Conservation (phyloP, 2,329 filamentous ascomycete species). For the Aspergillus sergii region DNA sequence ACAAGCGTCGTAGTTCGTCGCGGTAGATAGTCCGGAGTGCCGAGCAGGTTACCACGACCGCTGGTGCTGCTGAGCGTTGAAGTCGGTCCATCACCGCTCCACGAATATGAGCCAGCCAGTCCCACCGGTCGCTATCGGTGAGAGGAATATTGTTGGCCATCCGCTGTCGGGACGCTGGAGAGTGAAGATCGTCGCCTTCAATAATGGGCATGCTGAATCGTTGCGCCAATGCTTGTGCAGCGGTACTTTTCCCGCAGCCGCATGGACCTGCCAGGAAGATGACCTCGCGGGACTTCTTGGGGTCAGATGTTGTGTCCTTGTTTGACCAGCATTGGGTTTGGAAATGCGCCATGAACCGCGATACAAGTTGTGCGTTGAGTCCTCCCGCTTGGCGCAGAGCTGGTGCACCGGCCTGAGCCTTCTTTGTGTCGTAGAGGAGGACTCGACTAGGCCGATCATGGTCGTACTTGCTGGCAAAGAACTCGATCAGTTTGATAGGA, state of each 20-base stretch:
- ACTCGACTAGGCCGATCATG: constrained; percentile 29
- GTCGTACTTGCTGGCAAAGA: constrained; percentile 56
- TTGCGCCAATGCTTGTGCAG: constrained; percentile 50
- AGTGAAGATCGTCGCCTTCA: constrained; percentile 57
- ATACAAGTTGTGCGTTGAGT: constrained; percentile 12
- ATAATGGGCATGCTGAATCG: constrained; percentile 38
- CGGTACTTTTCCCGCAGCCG: constrained; percentile 57
- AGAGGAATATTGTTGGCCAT: constrained; percentile 55
- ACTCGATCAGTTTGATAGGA: constrained; percentile 56
- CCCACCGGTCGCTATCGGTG: constrained; percentile 56
- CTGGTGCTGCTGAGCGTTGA: constrained; percentile 10
- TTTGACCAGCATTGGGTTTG: constrained; percentile 18
- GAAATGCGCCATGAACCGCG: constrained; percentile 20
- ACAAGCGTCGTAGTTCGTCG: constrained; percentile 52
- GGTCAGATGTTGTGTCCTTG: not conserved
- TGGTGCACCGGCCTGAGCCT: constrained; percentile 19
- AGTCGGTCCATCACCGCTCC: constrained; percentile 24
- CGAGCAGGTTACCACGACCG: constrained; percentile 57
- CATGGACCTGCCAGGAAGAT: constrained; percentile 53
- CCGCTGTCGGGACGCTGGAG: constrained; percentile 52
- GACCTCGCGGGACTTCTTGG: constrained; percentile 12
- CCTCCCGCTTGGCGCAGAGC: constrained; percentile 17
- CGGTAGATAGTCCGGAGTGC: constrained; percentile 58
- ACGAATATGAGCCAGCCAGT: constrained; percentile 48
- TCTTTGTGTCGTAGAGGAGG: constrained; percentile 31